Percentiles rank a stretch among this genome's conserved stretches.
These are phyloP conservation scores for bread wheat (Triticum aestivum) DNA, from an alignment of 176 grass and related monocot species.

Conservation along the genomic window DNA sequence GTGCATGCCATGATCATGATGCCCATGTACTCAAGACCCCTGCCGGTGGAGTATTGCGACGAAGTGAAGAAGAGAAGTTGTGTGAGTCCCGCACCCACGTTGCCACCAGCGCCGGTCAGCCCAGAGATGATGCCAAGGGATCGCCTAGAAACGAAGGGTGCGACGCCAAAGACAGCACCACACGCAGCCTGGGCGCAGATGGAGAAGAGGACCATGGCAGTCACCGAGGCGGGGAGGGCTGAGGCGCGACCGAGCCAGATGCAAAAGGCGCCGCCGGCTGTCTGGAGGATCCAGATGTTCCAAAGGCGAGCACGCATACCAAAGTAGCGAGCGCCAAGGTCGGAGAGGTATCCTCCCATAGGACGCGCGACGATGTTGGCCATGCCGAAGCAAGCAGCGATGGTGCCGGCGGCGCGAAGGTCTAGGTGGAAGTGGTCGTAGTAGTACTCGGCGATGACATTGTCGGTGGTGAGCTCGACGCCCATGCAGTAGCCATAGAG, in stretches of 20 bases:
- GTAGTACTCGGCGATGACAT: conserved; percentile 87
- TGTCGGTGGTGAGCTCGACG: conserved; percentile 85
- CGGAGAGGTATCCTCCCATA: conserved; percentile 56
- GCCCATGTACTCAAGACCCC: conserved; percentile 59
- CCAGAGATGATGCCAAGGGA: conserved; percentile 49
- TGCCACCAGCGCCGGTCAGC: conserved; percentile 73
- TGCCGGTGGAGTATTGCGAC: conserved; percentile 44
- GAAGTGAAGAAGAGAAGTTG: conserved; percentile 85
- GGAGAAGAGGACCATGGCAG: conserved; percentile 76
- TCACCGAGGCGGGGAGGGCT: conserved; percentile 48
- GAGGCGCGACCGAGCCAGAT: conserved; percentile 59
- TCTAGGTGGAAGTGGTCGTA: conserved; percentile 75
- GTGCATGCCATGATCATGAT: conserved; percentile 94
- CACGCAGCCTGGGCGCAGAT: conserved; percentile 75
- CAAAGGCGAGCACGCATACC: conserved; percentile 75
- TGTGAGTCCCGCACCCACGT: conserved; percentile 64
- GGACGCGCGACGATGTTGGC: conserved; percentile 73
- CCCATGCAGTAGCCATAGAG: conserved; percentile 90
- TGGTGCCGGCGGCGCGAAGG: conserved; percentile 65
- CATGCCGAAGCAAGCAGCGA: conserved; percentile 92
- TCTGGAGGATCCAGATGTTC: conserved; percentile 89
- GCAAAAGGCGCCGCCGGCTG: conserved; percentile 72
- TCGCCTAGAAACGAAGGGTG: conserved; percentile 63
- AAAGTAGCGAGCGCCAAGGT: conserved; percentile 39
- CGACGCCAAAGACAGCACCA: conserved; percentile 67